phyloP scores from a whole-genome alignment of 1,139 yeast species.

The Taphrina deformans region DNA sequence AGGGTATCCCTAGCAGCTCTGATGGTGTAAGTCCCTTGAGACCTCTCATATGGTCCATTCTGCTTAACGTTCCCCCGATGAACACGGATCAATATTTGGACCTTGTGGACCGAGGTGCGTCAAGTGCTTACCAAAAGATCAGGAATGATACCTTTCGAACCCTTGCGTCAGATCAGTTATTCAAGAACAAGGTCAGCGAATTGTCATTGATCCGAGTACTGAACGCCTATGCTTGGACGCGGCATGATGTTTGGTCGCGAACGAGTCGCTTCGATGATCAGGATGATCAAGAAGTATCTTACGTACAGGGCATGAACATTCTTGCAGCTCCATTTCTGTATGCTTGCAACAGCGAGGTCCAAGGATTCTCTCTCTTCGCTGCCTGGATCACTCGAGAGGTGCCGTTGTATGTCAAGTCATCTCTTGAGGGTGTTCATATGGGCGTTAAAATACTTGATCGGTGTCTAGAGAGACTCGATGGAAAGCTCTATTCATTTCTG shows the following conservation, averaged over 20 bases:
- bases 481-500: conserved; percentile 61
- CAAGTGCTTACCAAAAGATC: conserved; percentile 64
- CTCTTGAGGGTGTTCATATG: conserved; percentile 78
- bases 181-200: conserved; percentile 68
- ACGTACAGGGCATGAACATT: conserved; percentile 92
- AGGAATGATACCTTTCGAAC: conserved; percentile 87
- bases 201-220: conserved; percentile 66
- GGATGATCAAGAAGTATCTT: conserved; percentile 43
- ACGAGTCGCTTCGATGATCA: neutral
- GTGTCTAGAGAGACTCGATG: conserved; percentile 71
- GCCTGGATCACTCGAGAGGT: conserved; percentile 60
- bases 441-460: conserved; percentile 66
- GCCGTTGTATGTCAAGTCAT: conserved; percentile 77
- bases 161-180: conserved; percentile 68
- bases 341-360: conserved; percentile 77
- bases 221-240: conserved; percentile 67
- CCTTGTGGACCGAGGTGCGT: conserved; percentile 60
- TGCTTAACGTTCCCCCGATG: conserved; percentile 64
- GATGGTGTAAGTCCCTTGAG: conserved; percentile 55
- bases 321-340: conserved; percentile 81
- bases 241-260: conserved; percentile 39
- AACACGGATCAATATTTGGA: conserved; percentile 55
- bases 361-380: conserved; percentile 73
- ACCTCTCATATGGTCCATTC: conserved; percentile 77
- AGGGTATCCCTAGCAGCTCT: conserved; percentile 11